Evolutionary conservation across 129 eudicot genomes (phyloP), one percentile per base, ranked within the genome.

Genomic region (Flaveria linearis): DNA sequence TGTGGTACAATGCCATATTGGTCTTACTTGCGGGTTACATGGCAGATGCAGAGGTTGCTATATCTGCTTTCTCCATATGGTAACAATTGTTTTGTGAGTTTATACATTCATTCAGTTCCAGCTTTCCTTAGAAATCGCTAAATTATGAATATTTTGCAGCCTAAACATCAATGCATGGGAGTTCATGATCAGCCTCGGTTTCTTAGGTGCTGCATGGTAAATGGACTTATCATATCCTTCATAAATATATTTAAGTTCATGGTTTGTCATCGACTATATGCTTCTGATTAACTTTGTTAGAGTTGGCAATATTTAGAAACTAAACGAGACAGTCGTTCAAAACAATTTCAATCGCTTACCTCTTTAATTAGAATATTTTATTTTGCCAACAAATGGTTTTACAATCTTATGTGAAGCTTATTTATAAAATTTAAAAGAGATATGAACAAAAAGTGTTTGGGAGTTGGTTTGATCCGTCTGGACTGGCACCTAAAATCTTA

Each of bases 141-240:
- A 74, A 41, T 45, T 58, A 23, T 69, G 17, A 55, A 66, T 0
- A 4, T 70, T 79, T 79, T 76, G 82, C 96, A 90, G 96, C 84
- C 83, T 90, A 10, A 90, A 90, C 63, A 68, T 90, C 50, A 87
- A 81, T 71, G 82, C 84, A 26, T 90, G 92, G 92, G 89, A 87
- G 45, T 85, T 87, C 66, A 90, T 90, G 96, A 83, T 90, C 79
- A 81, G 84, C 75, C 86, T 90, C 7, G 92, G 96, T 70, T 90
- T 90, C 77, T 96, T 93, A 49, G 98, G 95, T 42, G 96, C 98
- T 76, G 91, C 96, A 71, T 88, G 96, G 98, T 92, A 89, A 5
- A 82, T 51, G 26, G 26, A 47, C 17, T 8, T 14, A 63, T n/a
- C 49, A 45, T 8, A 36, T 39, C 5, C 26, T 14, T 52, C 8